Conservation (phyloP, 148 eudicot genomes). For the Rhododendron williamsianum region DNA sequence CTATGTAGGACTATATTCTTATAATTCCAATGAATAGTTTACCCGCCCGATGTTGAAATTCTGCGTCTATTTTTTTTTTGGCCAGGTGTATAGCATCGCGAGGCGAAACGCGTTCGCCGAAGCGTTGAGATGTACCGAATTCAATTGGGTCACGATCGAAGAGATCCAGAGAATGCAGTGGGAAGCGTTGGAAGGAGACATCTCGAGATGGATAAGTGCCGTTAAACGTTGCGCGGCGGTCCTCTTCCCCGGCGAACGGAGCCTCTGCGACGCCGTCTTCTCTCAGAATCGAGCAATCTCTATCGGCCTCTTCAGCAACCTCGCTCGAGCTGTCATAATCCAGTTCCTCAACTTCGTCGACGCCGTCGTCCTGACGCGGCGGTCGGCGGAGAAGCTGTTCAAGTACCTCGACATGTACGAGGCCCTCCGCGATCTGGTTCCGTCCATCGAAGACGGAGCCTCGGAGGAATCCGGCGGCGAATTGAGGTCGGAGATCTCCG, state of each 20-base stretch:
- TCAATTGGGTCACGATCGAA: conserved; percentile 51
- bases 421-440: conserved; percentile 34
- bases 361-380: conserved; percentile 51
- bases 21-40: background rate
- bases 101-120: conserved; percentile 42
- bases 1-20: background rate
- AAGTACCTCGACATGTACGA: conserved; percentile 78
- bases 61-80: background rate
- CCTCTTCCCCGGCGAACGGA: conserved; percentile 46
- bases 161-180: conserved; percentile 59
- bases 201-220: conserved; percentile 51
- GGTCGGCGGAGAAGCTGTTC: conserved; percentile 70
- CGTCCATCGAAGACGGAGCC: conserved; percentile 16
- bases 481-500: conserved; percentile 36
- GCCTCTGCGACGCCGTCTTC: conserved; percentile 41
- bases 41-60: background rate
- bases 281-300: conserved; percentile 12
- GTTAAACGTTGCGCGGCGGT: conserved; percentile 37
- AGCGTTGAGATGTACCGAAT: conserved; percentile 37
- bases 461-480: conserved; percentile 28
- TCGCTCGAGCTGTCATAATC: conserved; percentile 40
- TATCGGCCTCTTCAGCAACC: conserved; percentile 27
- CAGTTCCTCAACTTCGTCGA: conserved; percentile 66
- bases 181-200: conserved; percentile 56
- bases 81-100: conserved; percentile 30